A percentile compares a stretch with the other conserved stretches of the same genome.
Conservation (phyloP, 495 filamentous ascomycete species). For the Trichoderma asperelloides region DNA sequence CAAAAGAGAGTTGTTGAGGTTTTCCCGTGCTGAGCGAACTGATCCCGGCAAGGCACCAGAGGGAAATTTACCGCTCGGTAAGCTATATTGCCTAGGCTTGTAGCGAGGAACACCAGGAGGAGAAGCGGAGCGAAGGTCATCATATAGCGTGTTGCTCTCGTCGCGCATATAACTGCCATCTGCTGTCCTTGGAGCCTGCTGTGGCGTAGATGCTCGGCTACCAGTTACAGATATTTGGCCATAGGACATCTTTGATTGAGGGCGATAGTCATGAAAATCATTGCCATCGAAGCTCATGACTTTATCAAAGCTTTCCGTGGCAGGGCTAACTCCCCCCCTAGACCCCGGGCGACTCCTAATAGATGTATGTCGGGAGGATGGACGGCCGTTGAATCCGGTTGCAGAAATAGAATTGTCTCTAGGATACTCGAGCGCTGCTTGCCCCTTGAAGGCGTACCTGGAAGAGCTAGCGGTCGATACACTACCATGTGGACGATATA, state of each 20-base stretch:
- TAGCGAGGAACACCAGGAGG: slow-evolving; percentile 3
- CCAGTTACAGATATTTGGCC: neutral
- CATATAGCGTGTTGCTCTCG: neutral
- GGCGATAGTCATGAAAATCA: neutral
- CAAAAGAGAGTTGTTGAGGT: neutral
- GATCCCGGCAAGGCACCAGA: neutral
- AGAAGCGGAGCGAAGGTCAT: neutral
- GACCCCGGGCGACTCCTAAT: neutral
- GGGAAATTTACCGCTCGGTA: neutral
- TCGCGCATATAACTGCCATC: neutral
- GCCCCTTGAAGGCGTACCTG: neutral
- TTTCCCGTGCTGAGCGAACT: neutral
- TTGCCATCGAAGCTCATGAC: neutral
- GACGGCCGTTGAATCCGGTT: neutral
- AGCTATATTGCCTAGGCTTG: neutral
- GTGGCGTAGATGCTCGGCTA: neutral
- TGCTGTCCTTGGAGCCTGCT: neutral
- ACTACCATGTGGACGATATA: neutral
- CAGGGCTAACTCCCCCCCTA: neutral
- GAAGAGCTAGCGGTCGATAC: neutral
- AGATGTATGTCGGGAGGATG: neutral
- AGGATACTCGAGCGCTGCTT: neutral
- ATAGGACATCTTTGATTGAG: neutral
- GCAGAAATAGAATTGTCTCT: neutral
- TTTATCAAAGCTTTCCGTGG: neutral